phyloP scores from a whole-genome alignment of 805 yeast genomes.

The Kodamaea nitidulidarum region DNA sequence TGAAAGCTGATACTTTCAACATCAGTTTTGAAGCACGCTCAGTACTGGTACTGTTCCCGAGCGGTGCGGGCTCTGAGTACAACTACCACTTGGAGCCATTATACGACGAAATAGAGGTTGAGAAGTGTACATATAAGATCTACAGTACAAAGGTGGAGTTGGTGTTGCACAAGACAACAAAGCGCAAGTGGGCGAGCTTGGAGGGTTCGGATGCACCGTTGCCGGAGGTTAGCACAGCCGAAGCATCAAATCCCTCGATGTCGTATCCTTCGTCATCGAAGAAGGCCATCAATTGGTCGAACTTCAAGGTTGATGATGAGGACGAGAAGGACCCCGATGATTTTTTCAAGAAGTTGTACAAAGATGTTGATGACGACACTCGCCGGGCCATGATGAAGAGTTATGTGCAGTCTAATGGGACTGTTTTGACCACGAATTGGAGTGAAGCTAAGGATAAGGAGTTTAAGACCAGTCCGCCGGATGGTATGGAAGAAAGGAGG shows the following conservation, averaged over 20 bases:
- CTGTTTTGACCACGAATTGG: conserved; percentile 93
- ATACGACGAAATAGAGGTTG: conserved; percentile 46
- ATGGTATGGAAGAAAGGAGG: conserved; percentile 59
- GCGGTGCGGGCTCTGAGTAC: conserved; percentile 50
- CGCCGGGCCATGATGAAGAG: conserved; percentile 96
- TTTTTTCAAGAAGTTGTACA: conserved; percentile 73
- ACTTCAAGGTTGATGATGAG: conserved; percentile 43
- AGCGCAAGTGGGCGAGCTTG: conserved; percentile 53
- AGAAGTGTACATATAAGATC: conserved; percentile 44
- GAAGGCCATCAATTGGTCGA: conserved; percentile 67
- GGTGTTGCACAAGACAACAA: conserved; percentile 44
- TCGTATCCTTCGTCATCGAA: conserved; percentile 64
- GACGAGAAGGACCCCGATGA: conserved; percentile 51
- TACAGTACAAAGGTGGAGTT: conserved; percentile 76
- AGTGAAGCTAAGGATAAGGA: conserved; percentile 65
- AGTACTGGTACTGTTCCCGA: conserved; percentile 45
- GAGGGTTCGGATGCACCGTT: conserved; percentile 25
- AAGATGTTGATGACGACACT: conserved; percentile 82
- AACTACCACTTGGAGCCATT: conserved; percentile 54
- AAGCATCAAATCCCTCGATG: conserved; percentile 14
- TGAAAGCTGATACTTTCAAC: conserved; percentile 46
- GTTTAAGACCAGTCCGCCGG: conserved; percentile 71
- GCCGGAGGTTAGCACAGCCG: conserved; percentile 10
- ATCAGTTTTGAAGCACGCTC: conserved; percentile 37
- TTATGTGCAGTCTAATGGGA: conserved; percentile 89